Evolutionary conservation across 352 stramenopile genomes (phyloP), one percentile per base, ranked within the genome.

Genomic region (Phytophthora colocasiae): DNA sequence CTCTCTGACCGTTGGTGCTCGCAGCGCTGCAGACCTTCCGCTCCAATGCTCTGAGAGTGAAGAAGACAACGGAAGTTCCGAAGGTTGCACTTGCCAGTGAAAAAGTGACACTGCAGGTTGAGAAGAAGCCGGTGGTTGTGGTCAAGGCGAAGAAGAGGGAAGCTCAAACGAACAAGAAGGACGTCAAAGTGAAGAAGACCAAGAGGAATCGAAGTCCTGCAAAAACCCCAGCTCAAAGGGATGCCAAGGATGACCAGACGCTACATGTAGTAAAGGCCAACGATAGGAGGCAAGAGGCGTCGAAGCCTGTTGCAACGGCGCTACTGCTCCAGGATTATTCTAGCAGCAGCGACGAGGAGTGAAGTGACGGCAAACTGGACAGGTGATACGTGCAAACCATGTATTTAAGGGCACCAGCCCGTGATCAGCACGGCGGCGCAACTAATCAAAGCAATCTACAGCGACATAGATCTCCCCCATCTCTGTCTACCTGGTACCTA

Each of bases 21-120:
- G 45, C 49, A 90, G 84, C 84, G 29, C 70, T 92, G 48, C 80
- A 76, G 57, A 83, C 67, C 31, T 92, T 92, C 45, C 80, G 84
- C 6, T 85, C 75, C 10, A 91, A 71, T 2, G 81, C 84, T 24
- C 56, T 88, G 6, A 87, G 89, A 67, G 52, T 85, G 40, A 79
- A 80, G 24, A 90, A 85, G 68, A 40, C 69, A 27, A 51, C 58
- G 8, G 50, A 74, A 31, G 54, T 61, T 10, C 41, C 71, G 4
- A 7, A 57, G 17, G 9, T 50, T 53, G 36, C 40, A 26, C 10
- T 36, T 29, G 60, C 40, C 54, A 72, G 40, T 36, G 31, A 10
- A 3, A 36, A 14, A 14, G 12, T 14, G 9, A 10, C 31, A 10
- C 31, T 36, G 31, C 31, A 36, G 1, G 31, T 14, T 59, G 47